A percentile compares a stretch with the other conserved stretches of the same genome.
Conservation (phyloP, 495 filamentous ascomycete genomes). For the Astrothelium subdiscretum region DNA sequence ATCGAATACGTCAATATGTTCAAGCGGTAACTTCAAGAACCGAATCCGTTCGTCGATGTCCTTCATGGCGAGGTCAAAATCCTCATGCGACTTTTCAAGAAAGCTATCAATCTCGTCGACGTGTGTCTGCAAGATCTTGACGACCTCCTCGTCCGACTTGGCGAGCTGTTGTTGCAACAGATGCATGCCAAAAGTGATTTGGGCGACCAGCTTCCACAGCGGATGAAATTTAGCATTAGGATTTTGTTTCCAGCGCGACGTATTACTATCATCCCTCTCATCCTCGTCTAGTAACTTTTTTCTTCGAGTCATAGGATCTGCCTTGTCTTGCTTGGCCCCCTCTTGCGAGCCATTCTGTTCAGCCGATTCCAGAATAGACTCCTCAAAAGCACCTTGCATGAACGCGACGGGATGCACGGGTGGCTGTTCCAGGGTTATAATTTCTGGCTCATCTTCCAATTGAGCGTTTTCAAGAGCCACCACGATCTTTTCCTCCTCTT, state of each 20-base stretch:
- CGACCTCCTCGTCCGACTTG: conserved; percentile 75
- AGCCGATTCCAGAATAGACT: conserved; percentile 71
- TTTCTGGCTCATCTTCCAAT: conserved; percentile 11
- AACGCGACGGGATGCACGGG: conserved; percentile 68
- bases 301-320: conserved; percentile 49
- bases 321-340: conserved; percentile 25
- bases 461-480: conserved; percentile 6
- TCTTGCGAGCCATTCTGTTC: conserved; percentile 21
- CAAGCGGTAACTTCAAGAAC: conserved; percentile 70
- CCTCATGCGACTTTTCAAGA: conserved; percentile 70
- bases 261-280: conserved; percentile 51
- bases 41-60: conserved; percentile 75
- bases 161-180: conserved; percentile 75
- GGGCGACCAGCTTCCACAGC: conserved; percentile 78
- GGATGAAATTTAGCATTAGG: conserved; percentile 64
- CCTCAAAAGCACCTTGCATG: conserved; percentile 87
- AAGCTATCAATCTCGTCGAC: conserved; percentile 91
- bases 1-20: conserved; percentile 76
- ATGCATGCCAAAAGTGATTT: conserved; percentile 89
- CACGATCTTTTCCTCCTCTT: conserved; percentile 12
- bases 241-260: conserved; percentile 61
- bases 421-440: conserved; percentile 22
- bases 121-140: conserved; percentile 81
- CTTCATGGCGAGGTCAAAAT: conserved; percentile 67
- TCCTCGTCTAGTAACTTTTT: conserved; percentile 55